Base-by-base conservation (phyloP, 2,329 filamentous ascomycete genomes). In the Trichoderma afroharzianum region DNA sequence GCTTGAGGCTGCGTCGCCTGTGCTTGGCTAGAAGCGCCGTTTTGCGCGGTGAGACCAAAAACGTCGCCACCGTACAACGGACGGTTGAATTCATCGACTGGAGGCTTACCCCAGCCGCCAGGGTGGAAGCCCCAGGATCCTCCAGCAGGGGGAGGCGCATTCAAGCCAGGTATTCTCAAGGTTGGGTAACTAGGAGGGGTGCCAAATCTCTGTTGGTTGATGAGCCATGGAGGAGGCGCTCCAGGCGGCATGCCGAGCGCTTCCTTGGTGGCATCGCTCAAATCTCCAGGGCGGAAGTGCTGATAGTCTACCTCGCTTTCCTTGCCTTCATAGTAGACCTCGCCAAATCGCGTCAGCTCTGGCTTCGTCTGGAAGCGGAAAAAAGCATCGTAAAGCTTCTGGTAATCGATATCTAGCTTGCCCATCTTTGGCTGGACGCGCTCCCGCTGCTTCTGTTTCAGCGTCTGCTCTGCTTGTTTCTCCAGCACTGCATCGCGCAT, bases 321-420 rank as follows among this genome's bases (percentile, higher is more conserved):
- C 81, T 99, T 99, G 79, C 96, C 96, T 82, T 99, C 96, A 80
- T 98, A 98, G 82, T 99, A 99, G n/a, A 99, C 95, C 81, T 99
- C 96, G 53, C 96, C 96, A 77, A 97, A 99, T 57, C 95, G 89
- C 36, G 96, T 98, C 74, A 99, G 84, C 76, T 94, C 91, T 0
- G 96, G 96, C 82, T 99, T 99, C 53, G 94, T 97, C 83, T 99
- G 96, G 80, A 97, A 97, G 72, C 94, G 90, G 86, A 99, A 99
- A 85, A 99, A 99, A 4, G 96, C 96, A 80, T 98, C 96, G 83
- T 98, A 98, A 69, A 98, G 90, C 81, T 96, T 98, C 79, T 97
- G 94, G 81, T 99, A 99, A 82, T 99, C 96, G 76, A 99, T 98
- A 80, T 99, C 96, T 64, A 99, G 87, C 81, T 96, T 97, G 73